Conservation (phyloP, 2,329 filamentous ascomycete genomes). For the Diplocarpon mali region DNA sequence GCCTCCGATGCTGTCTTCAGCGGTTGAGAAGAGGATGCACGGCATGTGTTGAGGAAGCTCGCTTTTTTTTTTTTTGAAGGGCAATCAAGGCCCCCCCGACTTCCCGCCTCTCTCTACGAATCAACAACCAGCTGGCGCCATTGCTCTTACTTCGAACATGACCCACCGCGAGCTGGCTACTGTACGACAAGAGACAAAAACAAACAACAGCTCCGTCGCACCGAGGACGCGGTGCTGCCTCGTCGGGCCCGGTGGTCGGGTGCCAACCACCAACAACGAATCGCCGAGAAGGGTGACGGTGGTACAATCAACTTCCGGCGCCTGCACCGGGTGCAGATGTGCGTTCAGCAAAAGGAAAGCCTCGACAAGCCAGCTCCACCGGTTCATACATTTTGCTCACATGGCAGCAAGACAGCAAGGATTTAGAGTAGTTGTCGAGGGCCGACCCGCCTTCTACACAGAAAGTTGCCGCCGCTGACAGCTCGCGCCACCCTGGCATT, state of each 20-base stretch:
- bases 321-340: conserved; percentile 5
- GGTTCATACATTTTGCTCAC: too few species aligned
- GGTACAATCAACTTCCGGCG: conserved; percentile 3
- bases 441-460: too few species aligned
- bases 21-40: background rate
- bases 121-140: conserved; percentile 3
- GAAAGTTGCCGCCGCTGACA: too few species aligned
- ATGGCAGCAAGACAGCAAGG: too few species aligned
- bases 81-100: background rate
- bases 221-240: too few species aligned
- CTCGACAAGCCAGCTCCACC: background rate
- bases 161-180: too few species aligned
- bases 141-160: background rate
- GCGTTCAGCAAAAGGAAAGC: background rate
- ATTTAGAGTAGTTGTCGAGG: too few species aligned
- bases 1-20: conserved; percentile 4
- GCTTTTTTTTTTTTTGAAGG: too few species aligned
- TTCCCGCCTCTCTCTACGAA: background rate
- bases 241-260: conserved; percentile 1
- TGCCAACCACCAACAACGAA: conserved; percentile 6
- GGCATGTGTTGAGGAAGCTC: background rate
- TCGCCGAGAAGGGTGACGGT: conserved; percentile 3
- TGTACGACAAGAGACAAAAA: too few species aligned
- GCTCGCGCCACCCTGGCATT: too few species aligned
- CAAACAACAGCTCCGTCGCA: conserved; percentile 1